Evolutionary conservation across 179 eudicot species (phyloP).

Genomic region (Amaranthus tricolor): DNA sequence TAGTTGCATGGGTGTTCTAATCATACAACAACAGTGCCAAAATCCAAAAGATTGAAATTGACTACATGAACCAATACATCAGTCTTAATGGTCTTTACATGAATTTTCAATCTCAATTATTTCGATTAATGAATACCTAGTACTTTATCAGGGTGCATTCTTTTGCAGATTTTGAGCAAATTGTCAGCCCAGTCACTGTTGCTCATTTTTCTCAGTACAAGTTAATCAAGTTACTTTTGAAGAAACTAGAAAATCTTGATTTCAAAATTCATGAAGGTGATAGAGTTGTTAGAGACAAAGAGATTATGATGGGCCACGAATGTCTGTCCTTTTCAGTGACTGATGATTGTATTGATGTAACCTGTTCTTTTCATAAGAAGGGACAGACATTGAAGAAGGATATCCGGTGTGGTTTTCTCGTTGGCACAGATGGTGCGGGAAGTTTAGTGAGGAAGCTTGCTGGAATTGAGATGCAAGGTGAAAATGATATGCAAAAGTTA

Average conservation of each 20-base stretch:
- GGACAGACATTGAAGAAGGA: conserved; percentile 49
- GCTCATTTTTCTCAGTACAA: conserved; percentile 94
- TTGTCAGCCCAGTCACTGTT: conserved; percentile 76
- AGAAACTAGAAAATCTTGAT: conserved; percentile 52
- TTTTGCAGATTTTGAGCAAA: conserved; percentile 75
- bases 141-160: conserved; percentile 9
- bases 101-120: no score
- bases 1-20: not conserved
- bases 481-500: conserved; percentile 79
- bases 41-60: no score
- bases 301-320: conserved; percentile 84
- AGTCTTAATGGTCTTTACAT: no score
- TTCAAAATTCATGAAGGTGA: conserved; percentile 38
- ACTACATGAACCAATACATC: no score
- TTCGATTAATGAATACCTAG: not conserved
- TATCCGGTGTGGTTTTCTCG: conserved; percentile 60
- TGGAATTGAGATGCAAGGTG: conserved; percentile 72
- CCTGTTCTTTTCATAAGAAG: conserved; percentile 47
- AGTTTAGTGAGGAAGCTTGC: conserved; percentile 70
- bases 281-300: conserved; percentile 36
- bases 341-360: conserved; percentile 52
- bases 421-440: conserved; percentile 91
- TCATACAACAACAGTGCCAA: not conserved
- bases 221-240: conserved; percentile 49
- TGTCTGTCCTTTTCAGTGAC: conserved; percentile 48